Conservation (phyloP, 1,139 yeast genomes). For the Geotrichum candidum region DNA sequence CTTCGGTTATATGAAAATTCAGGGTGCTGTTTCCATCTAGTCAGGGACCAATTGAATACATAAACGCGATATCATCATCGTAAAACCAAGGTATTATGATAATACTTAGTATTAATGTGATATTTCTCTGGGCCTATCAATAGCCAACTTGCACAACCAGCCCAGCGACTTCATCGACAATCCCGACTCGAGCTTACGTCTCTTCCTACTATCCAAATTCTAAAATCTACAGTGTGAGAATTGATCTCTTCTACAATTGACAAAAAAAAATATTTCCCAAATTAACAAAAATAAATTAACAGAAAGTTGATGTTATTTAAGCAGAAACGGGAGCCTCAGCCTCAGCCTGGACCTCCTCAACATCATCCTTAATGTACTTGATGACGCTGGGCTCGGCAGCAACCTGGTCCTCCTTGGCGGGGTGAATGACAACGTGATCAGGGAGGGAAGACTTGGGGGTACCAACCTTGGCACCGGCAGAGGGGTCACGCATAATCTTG, state of each 20-base stretch:
- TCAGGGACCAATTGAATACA: not conserved
- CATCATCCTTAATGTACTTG: constrained; percentile 31
- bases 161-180: not conserved
- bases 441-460: constrained; percentile 82
- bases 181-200: not conserved
- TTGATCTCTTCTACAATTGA: not conserved
- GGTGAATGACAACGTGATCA: constrained; percentile 90
- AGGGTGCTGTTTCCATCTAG: not conserved
- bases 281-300: not conserved
- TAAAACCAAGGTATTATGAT: not conserved
- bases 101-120: too few species aligned
- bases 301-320: constrained; percentile 6
- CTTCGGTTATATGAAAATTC: not conserved
- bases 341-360: constrained; percentile 21
- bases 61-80: not conserved
- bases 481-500: constrained; percentile 99
- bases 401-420: constrained; percentile 95
- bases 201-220: not conserved
- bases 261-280: not conserved
- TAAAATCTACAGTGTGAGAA: not conserved
- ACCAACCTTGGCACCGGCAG: constrained; percentile 73
- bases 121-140: not conserved
- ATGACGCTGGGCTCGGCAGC: constrained; percentile 77
- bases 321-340: constrained; percentile 19
- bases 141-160: too few species aligned